A percentile compares a stretch with the other conserved stretches of the same genome.
Evolutionary conservation across 352 stramenopile genomes (phyloP).

Genomic region (Thalassiosira livingstoniorum): DNA sequence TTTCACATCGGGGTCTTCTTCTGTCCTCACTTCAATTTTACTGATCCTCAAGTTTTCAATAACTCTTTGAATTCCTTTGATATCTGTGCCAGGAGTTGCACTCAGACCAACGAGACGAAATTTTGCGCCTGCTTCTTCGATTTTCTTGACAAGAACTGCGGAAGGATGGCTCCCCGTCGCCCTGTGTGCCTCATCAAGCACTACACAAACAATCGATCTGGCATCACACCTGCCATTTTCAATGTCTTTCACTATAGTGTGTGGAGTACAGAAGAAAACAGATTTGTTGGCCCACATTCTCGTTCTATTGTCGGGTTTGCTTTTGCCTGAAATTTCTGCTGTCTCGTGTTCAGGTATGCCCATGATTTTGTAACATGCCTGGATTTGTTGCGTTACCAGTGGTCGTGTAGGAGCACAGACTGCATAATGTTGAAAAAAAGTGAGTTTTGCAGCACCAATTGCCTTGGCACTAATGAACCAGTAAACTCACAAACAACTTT

Average conservation of each 20-base stretch:
- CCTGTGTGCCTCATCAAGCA: slow-evolving; percentile 98
- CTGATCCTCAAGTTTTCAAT: slow-evolving; percentile 94
- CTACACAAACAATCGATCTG: slow-evolving; percentile 93
- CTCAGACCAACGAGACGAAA: slow-evolving; percentile 90
- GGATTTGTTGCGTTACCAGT: slow-evolving; percentile 97
- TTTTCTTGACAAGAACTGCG: slow-evolving; percentile 85
- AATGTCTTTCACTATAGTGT: slow-evolving; percentile 97
- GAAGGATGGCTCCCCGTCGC: slow-evolving; percentile 96
- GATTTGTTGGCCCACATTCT: slow-evolving; percentile 91
- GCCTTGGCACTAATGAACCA: not conserved
- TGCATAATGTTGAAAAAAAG: slow-evolving; percentile 73
- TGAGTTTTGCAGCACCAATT: not conserved
- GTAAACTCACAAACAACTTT: slow-evolving; percentile 70
- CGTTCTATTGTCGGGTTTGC: slow-evolving; percentile 74
- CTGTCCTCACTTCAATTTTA: slow-evolving; percentile 93
- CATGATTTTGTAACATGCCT: slow-evolving; percentile 91
- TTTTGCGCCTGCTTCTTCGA: slow-evolving; percentile 76
- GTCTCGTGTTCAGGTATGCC: slow-evolving; percentile 90
- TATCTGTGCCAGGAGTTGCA: slow-evolving; percentile 96
- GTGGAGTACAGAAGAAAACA: slow-evolving; percentile 99
- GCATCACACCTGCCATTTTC: slow-evolving; percentile 73
- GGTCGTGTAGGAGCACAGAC: slow-evolving; percentile 98
- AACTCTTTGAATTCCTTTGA: slow-evolving; percentile 94
- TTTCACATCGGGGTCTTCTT: slow-evolving; percentile 94
- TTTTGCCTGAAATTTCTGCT: slow-evolving; percentile 84